Base-by-base conservation (phyloP, 202 grass and related monocot species). In the Schoenoplectus tabernaemontani region DNA sequence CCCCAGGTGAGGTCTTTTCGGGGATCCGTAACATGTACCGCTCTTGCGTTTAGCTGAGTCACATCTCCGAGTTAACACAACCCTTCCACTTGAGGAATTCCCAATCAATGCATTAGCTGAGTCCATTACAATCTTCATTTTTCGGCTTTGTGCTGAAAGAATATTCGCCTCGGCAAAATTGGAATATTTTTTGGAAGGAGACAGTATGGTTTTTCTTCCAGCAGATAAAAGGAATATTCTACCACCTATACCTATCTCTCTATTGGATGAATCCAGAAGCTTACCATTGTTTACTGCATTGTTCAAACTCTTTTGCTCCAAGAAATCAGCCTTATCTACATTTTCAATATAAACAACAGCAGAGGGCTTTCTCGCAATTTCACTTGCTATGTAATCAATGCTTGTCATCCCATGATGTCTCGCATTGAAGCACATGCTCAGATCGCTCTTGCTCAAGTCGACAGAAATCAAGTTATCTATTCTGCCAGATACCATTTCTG, bases 341-440 rank as follows among this genome's bases (percentile, higher is more conserved):
- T 92, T 98, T 64, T 98, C 85, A 48, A 98, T 86, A 81, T 90
- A 98, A 62, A 98, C 79, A 37, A 98, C 85, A 13, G 81, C 85
- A 41, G 32, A 58, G 22, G 47, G 86, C 76, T 85, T 89, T 83
- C 74, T 93, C 59, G 86, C 81, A 67, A 98, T 84, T 88, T 95
- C 91, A 41, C 81, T 86, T 4, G 84, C 79, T 22, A 98, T 85
- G 61, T 81, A 89, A 76, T 98, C 96, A 48, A 71, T 84, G 58
- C 79, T 91, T 0, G 77, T 86, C 85, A 88, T 95, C 50, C 88
- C 92, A 89, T 89, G 93, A 48, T 83, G 85, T 68, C 42, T 84
- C 10, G 69, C 77, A 76, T 86, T 84, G 47, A 82, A 80, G 66
- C 83, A 86, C 85, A 60, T 84, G 76, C 85, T 89, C 80, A 95